These are phyloP conservation scores for Geotrichum restrictum DNA, from an alignment of 1,139 yeast species.

Conservation along the genomic window DNA sequence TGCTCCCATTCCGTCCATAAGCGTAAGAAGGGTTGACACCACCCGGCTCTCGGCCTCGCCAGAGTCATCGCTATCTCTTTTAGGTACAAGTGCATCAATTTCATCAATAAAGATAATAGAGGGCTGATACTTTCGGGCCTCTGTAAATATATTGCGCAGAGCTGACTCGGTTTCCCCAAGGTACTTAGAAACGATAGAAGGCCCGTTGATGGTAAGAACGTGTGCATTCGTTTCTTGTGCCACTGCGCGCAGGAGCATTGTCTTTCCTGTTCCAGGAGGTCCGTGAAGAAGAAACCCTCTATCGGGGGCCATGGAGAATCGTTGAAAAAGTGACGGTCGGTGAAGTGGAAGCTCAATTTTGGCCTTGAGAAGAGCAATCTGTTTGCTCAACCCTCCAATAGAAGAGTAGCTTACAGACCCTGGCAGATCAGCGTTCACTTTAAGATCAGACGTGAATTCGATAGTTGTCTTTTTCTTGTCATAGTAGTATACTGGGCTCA, in stretches of 20 bases:
- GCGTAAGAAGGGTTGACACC: constrained; percentile 78
- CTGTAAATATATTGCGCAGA: constrained; percentile 72
- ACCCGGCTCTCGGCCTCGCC: constrained; percentile 88
- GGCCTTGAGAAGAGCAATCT: constrained; percentile 57
- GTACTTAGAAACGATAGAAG: constrained; percentile 86
- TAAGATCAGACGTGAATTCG: constrained; percentile 20
- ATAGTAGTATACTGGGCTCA: constrained; percentile 21
- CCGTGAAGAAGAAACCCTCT: constrained; percentile 89
- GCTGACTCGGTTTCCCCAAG: constrained; percentile 90
- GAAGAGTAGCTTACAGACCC: constrained; percentile 45
- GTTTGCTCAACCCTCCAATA: constrained; percentile 75
- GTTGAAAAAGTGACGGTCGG: constrained; percentile 68
- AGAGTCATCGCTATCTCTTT: constrained; percentile 72
- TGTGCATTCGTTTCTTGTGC: constrained; percentile 72
- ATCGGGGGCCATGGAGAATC: constrained; percentile 86
- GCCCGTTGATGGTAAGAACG: constrained; percentile 80
- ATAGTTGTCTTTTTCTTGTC: constrained; percentile 24
- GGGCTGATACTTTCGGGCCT: constrained; percentile 82
- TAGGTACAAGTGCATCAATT: constrained; percentile 85
- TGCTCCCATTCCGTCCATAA: constrained; percentile 85
- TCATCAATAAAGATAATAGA: constrained; percentile 86
- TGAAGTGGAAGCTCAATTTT: constrained; percentile 78
- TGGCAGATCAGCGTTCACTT: constrained; percentile 41
- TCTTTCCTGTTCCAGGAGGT: constrained; percentile 93
- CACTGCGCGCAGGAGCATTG: constrained; percentile 78